Percentiles rank a stretch among this genome's conserved stretches.
These are phyloP conservation scores for Boletus vinaceobasis DNA, from an alignment of 768 basidiomycete genomes.

Conservation along the genomic window DNA sequence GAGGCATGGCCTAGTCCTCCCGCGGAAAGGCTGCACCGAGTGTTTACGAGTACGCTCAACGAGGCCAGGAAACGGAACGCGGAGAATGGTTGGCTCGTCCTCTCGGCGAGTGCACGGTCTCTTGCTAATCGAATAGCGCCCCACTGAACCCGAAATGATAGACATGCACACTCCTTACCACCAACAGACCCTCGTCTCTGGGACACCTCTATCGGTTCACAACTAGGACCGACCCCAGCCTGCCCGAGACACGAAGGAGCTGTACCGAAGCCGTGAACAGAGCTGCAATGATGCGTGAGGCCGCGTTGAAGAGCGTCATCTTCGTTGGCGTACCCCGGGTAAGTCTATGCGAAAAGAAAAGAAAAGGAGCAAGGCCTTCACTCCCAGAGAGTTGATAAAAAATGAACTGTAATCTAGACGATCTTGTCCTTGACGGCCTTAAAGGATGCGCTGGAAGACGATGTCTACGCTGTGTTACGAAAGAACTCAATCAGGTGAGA, in stretches of 20 bases:
- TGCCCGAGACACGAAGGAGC: slow-evolving; percentile 39
- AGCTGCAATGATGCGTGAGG: slow-evolving; percentile 85
- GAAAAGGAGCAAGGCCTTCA: not conserved
- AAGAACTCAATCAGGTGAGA: slow-evolving; percentile 63
- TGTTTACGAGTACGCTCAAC: slow-evolving; percentile 59
- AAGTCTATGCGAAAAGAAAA: slow-evolving; percentile 27
- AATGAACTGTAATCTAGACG: slow-evolving; percentile 44
- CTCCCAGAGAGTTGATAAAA: slow-evolving; percentile 1
- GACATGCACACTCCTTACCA: slow-evolving; percentile 82
- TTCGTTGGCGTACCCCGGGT: slow-evolving; percentile 87
- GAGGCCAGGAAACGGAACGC: slow-evolving; percentile 64
- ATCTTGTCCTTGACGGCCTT: slow-evolving; percentile 80
- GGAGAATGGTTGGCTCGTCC: slow-evolving; percentile 77
- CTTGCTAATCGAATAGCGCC: slow-evolving; percentile 9
- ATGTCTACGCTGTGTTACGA: slow-evolving; percentile 71
- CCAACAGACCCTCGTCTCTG: slow-evolving; percentile 75
- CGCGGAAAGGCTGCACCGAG: slow-evolving; percentile 44
- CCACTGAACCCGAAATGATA: slow-evolving; percentile 38
- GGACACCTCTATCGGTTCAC: slow-evolving; percentile 81
- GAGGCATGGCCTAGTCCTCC: slow-evolving; percentile 57
- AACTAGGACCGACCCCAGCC: slow-evolving; percentile 45
- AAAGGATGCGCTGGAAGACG: slow-evolving; percentile 73
- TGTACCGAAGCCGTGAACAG: slow-evolving; percentile 60
- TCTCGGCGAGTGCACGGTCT: slow-evolving; percentile 51
- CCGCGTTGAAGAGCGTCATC: slow-evolving; percentile 84